Percentiles rank a stretch among this genome's conserved stretches.
Evolutionary conservation across 768 basidiomycete genomes (phyloP).

Genomic region (Phylloporus sp.): DNA sequence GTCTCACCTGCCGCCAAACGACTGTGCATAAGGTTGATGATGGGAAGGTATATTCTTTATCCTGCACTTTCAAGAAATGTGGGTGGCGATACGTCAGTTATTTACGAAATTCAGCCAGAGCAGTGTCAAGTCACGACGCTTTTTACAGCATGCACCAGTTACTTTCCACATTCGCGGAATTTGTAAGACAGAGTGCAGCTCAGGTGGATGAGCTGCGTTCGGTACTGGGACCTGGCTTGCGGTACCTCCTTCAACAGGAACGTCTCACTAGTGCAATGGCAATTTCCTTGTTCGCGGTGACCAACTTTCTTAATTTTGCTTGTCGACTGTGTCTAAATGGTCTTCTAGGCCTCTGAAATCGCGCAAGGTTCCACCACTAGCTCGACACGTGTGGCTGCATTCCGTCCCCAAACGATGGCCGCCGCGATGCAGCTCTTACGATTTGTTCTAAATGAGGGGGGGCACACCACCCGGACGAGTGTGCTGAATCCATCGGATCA

Average conservation of each 20-base stretch:
- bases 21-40: conserved; percentile 50
- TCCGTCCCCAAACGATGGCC: conserved; percentile 45
- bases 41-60: conserved; percentile 50
- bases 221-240: conserved; percentile 1
- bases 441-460: conserved; percentile 32
- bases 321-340: not conserved
- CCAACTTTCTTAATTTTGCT: conserved; percentile 1
- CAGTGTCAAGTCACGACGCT: not conserved
- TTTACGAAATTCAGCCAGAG: not conserved
- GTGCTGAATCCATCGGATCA: conserved; percentile 12
- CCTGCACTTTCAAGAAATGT: conserved; percentile 31
- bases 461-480: conserved; percentile 4
- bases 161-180: conserved; percentile 15
- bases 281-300: conserved; percentile 35
- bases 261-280: conserved; percentile 33
- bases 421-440: conserved; percentile 43
- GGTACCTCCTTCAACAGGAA: conserved; percentile 22
- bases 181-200: conserved; percentile 17
- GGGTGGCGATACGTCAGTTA: conserved; percentile 18
- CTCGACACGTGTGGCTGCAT: conserved; percentile 11
- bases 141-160: conserved; percentile 12
- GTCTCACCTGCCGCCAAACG: conserved; percentile 60
- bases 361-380: not conserved
- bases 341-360: conserved; percentile 22
- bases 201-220: conserved; percentile 11